These are phyloP conservation scores for Lasiosphaeriaceae sp. DNA, from an alignment of 495 filamentous ascomycete genomes.

Conservation along the genomic window DNA sequence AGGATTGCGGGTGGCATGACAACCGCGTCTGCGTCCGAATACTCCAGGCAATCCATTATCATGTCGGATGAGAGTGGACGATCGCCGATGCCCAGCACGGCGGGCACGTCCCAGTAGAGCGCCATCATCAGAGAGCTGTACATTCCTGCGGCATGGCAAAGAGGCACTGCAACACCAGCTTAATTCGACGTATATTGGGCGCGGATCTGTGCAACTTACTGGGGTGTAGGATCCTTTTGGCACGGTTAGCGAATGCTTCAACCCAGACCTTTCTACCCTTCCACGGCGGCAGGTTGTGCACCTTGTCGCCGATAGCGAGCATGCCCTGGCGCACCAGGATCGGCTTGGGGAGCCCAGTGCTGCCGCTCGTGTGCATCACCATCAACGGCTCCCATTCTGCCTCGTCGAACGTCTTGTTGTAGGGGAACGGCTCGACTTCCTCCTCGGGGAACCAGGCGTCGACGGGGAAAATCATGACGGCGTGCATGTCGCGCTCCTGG, in stretches of 20 bases:
- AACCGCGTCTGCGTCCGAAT: slow-evolving; percentile 28
- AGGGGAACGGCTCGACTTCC: slow-evolving; percentile 30
- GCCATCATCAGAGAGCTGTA: slow-evolving; percentile 24
- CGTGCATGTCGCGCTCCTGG: slow-evolving; percentile 36
- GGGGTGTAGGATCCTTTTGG: slow-evolving; percentile 10
- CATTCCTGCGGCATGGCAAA: slow-evolving; percentile 35
- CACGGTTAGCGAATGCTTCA: slow-evolving; percentile 12
- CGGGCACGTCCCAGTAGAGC: slow-evolving; percentile 30
- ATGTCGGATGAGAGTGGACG: slow-evolving; percentile 36
- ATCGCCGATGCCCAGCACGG: slow-evolving; percentile 31
- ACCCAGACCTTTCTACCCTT: slow-evolving; percentile 25
- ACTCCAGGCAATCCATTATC: slow-evolving; percentile 28
- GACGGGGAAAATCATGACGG: slow-evolving; percentile 28
- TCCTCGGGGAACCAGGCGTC: slow-evolving; percentile 25
- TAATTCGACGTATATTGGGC: background rate
- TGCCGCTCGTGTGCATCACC: slow-evolving; percentile 59
- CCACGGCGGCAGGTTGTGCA: slow-evolving; percentile 14
- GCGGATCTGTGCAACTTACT: slow-evolving; percentile 22
- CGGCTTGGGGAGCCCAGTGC: slow-evolving; percentile 55
- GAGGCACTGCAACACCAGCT: slow-evolving; percentile 14
- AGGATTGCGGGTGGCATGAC: slow-evolving; percentile 40
- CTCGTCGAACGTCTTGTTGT: slow-evolving; percentile 42
- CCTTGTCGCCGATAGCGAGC: slow-evolving; percentile 39
- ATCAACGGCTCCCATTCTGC: slow-evolving; percentile 42
- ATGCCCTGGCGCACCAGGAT: slow-evolving; percentile 47